phyloP scores from a whole-genome alignment of 495 filamentous ascomycete species.

The Penicilliopsis zonata region DNA sequence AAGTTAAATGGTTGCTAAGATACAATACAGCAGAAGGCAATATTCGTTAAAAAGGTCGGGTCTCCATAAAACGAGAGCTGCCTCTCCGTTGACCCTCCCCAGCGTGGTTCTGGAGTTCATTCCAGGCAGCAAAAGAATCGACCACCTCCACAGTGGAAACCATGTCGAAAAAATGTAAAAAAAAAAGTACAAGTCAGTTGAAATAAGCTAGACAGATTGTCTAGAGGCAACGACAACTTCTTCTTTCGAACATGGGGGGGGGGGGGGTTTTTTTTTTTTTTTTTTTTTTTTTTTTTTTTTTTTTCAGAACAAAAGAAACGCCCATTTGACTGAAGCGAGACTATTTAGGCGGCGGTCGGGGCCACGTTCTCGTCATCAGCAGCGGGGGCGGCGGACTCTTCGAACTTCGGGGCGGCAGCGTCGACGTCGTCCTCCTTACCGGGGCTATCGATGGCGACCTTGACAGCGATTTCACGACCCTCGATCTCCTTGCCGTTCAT shows the following conservation, averaged over 20 bases:
- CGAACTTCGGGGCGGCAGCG: conserved; percentile 42
- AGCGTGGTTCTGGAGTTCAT: too few species aligned
- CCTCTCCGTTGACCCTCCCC: too few species aligned
- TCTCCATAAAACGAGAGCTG: conserved; percentile 1
- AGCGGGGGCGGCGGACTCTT: conserved; percentile 28
- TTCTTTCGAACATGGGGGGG: too few species aligned
- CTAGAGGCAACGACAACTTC: too few species aligned
- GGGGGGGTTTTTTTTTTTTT: too few species aligned
- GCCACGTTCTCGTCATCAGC: conserved; percentile 20
- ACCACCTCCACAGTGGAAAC: not conserved
- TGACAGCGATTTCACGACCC: conserved; percentile 97
- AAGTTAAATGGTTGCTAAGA: conserved; percentile 37
- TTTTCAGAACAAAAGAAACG: too few species aligned
- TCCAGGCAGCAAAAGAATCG: too few species aligned
- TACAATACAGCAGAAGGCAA: conserved; percentile 32
- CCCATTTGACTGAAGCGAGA: too few species aligned
- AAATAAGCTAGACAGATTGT: too few species aligned
- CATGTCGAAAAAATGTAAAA: too few species aligned
- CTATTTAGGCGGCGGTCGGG: conserved; percentile 22
- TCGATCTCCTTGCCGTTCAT: conserved; percentile 99
- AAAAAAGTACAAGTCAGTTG: too few species aligned
- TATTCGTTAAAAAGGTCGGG: conserved; percentile 25
- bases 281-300: too few species aligned
- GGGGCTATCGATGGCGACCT: conserved; percentile 98
- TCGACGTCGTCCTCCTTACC: conserved; percentile 94